Base-by-base conservation (phyloP, 2,329 filamentous ascomycete genomes). In the Ophiostoma australiae region DNA sequence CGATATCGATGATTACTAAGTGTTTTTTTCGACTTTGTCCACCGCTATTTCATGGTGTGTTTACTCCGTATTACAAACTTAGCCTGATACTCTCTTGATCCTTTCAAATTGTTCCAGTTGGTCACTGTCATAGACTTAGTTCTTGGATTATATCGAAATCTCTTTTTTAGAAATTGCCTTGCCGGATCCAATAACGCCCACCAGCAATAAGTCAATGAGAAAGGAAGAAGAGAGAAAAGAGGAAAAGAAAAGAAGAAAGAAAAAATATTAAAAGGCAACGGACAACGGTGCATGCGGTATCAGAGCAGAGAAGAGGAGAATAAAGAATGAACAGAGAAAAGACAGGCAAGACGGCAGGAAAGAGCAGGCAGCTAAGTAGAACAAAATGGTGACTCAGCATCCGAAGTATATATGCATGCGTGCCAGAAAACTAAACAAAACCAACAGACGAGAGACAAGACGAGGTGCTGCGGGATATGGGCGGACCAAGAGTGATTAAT, bases 351-450 rank as follows among this genome's bases (percentile, higher is more conserved):
- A 15, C 44, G 44, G 44, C 44, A 48, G 17, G 44, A 48, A 58
- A 13, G 11, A 58, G 23, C 8, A 58, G n/a, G 23, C 3, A 39
- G 10, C 41, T 7, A 39, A 1, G 15, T 4, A 65, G 23, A 33
- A 35, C 33, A n/a, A 65, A 41, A 66, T 41, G 10, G 35, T 41
- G 37, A 37, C 15, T 66, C 20, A 20, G 35, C 63, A 66, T 66
- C 63, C 20, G 35, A 66, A 11, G 41, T 66, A 39, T 66, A 41
- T 66, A 39, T 66, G 27, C 27, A 58, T 63, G 31, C 63, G 35
- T 66, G 63, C 63, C 63, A 39, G 17, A 66, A 65, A 68, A 23
- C 11, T 17, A 63, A 68, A 52, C 55, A 65, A 37, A 23, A 23
- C 8, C 35, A 37, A 31, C 4, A 69, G 3, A 15, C 3, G 44